A percentile compares a stretch with the other conserved stretches of the same genome.
Conservation (phyloP, 2,329 filamentous ascomycete species). For the Sporothrix luriei region DNA sequence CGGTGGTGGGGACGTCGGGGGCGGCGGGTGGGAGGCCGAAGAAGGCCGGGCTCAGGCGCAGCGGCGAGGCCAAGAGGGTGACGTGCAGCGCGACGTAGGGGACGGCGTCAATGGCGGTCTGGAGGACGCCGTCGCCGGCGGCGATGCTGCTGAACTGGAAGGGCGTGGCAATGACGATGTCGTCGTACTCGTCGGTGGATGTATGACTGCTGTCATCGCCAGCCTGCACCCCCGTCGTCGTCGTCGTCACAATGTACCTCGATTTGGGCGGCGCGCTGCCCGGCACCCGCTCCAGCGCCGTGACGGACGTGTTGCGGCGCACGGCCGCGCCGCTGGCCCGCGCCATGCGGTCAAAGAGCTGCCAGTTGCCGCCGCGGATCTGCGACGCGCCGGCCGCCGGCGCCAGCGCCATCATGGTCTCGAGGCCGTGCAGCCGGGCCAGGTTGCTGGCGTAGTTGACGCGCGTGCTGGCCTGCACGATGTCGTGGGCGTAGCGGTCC, state of each 20-base stretch:
- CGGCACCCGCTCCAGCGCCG: conserved; percentile 34
- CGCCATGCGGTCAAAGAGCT: conserved; percentile 85
- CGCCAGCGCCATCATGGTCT: conserved; percentile 89
- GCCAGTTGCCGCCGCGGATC: conserved; percentile 87
- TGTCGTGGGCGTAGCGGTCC: conserved; percentile 69
- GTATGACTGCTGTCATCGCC: too few species aligned
- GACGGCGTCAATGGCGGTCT: conserved; percentile 71
- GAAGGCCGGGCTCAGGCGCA: conserved; percentile 68
- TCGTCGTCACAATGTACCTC: conserved; percentile 53
- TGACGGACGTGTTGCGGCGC: conserved; percentile 68
- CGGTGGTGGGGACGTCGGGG: conserved; percentile 67
- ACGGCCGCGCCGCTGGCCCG: conserved; percentile 63
- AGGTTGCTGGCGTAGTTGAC: conserved; percentile 96
- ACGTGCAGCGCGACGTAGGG: conserved; percentile 87
- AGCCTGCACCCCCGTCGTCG: not conserved
- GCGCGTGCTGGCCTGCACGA: conserved; percentile 86
- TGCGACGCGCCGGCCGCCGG: conserved; percentile 74
- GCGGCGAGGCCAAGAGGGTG: conserved; percentile 80
- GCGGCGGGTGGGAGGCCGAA: conserved; percentile 67
- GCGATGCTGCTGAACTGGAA: conserved; percentile 77
- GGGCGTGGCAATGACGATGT: conserved; percentile 80
- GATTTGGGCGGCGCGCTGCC: not conserved
- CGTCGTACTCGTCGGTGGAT: conserved; percentile 61
- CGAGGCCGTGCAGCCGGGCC: conserved; percentile 80
- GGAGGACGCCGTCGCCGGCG: conserved; percentile 65